These are phyloP conservation scores for Lentinula lateritia DNA, from an alignment of 768 basidiomycete genomes.

Conservation along the genomic window DNA sequence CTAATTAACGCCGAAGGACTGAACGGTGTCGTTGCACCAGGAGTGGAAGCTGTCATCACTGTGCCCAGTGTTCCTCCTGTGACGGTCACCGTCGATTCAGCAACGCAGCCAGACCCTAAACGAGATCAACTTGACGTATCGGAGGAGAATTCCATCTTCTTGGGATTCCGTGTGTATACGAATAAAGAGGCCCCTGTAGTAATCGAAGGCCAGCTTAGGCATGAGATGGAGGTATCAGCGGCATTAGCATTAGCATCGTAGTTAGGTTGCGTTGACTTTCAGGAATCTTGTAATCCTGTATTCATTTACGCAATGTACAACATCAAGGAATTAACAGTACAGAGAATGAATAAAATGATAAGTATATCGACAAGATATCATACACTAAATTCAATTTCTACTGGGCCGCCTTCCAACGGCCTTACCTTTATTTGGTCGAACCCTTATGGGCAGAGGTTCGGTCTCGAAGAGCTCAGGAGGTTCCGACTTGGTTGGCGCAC, in stretches of 20 bases:
- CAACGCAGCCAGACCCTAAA: not conserved
- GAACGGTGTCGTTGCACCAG: not conserved
- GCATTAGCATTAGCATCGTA: not conserved
- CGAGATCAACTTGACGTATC: not conserved
- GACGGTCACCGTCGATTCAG: not conserved
- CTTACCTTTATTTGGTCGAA: not conserved
- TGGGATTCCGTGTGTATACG: constrained; percentile 3
- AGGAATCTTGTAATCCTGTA: too few relatives aligned
- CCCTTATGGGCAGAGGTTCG: not conserved
- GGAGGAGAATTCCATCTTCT: constrained; percentile 6
- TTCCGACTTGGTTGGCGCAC: not conserved
- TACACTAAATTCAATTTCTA: not conserved
- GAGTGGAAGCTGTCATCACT: not conserved
- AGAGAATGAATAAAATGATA: too few relatives aligned
- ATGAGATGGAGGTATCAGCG: constrained; percentile 4
- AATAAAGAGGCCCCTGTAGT: constrained; percentile 2
- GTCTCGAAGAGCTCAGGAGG: not conserved
- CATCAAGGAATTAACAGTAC: too few relatives aligned
- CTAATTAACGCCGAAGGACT: not conserved
- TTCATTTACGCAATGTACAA: too few relatives aligned
- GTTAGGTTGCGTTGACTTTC: not conserved
- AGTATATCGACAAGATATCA: too few relatives aligned
- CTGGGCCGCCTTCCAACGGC: not conserved
- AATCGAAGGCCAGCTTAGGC: constrained; percentile 1
- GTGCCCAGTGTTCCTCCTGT: not conserved